phyloP scores from a whole-genome alignment of 805 yeast genomes.

The Pichia paraexigua region DNA sequence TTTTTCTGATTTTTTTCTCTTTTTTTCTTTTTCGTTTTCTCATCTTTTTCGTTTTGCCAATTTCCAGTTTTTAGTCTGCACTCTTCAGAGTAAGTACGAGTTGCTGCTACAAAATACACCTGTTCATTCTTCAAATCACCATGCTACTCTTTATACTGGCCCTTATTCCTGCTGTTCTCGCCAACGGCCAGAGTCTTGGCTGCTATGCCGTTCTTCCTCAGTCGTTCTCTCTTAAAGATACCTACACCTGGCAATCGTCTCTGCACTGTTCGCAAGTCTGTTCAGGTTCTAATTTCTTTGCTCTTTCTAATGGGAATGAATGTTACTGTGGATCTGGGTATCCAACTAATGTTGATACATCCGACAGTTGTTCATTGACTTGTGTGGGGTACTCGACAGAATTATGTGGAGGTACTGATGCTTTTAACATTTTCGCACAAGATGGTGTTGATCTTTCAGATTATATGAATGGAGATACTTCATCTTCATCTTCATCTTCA shows the following conservation, averaged over 20 bases:
- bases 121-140: neutral
- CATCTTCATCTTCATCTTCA: slow-evolving; percentile 10
- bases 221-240: slow-evolving; percentile 35
- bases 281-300: slow-evolving; percentile 40
- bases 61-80: too few relatives aligned
- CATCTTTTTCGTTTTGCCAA: too few relatives aligned
- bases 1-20: neutral
- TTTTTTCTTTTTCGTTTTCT: too few relatives aligned
- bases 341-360: slow-evolving; percentile 24
- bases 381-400: slow-evolving; percentile 62
- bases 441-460: neutral
- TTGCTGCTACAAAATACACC: too few relatives aligned
- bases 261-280: slow-evolving; percentile 40
- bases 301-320: slow-evolving; percentile 41
- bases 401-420: slow-evolving; percentile 48
- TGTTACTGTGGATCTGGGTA: slow-evolving; percentile 61
- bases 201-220: slow-evolving; percentile 32
- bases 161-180: neutral
- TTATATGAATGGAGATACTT: neutral
- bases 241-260: slow-evolving; percentile 51
- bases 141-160: neutral
- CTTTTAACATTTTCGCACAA: slow-evolving; percentile 37
- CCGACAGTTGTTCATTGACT: slow-evolving; percentile 31
- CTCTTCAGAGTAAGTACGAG: too few relatives aligned
- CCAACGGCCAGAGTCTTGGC: slow-evolving; percentile 22